Evolutionary conservation across 2,329 filamentous ascomycete genomes (phyloP).

Genomic region (Xylariaceae sp.): DNA sequence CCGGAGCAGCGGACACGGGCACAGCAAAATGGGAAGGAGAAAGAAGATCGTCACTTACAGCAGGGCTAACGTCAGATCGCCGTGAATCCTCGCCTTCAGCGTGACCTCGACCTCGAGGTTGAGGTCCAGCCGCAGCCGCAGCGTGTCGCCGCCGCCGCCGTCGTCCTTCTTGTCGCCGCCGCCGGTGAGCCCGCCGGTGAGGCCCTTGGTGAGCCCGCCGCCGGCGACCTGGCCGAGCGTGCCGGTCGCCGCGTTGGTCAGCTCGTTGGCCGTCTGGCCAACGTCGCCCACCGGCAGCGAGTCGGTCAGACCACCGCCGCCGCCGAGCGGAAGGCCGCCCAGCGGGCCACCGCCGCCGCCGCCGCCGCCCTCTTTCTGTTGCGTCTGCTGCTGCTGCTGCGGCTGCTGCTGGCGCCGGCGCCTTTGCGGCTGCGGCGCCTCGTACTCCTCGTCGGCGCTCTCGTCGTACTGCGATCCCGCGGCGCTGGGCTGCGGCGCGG

Average conservation of each 20-base stretch:
- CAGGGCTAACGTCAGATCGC: conserved; percentile 71
- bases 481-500: conserved; percentile 15
- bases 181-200: conserved; percentile 27
- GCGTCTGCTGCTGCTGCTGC: conserved; percentile 13
- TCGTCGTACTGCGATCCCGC: conserved; percentile 16
- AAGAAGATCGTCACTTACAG: conserved; percentile 34
- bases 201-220: conserved; percentile 14
- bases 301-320: conserved; percentile 18
- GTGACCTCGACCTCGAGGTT: conserved; percentile 82
- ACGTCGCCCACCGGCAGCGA: conserved; percentile 22
- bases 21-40: conserved; percentile 1
- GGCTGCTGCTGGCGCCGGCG: conserved; percentile 15
- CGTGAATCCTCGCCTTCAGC: conserved; percentile 78
- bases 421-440: conserved; percentile 15
- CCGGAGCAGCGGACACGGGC: not conserved
- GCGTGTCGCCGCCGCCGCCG: conserved; percentile 48
- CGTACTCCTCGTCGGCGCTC: conserved; percentile 18
- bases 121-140: conserved; percentile 67
- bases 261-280: conserved; percentile 22
- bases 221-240: conserved; percentile 21
- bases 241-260: conserved; percentile 20
- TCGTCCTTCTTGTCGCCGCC: conserved; percentile 9
- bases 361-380: conserved; percentile 1
- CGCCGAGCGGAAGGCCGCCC: conserved; percentile 16
- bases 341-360: conserved; percentile 14